phyloP scores from a whole-genome alignment of 805 yeast genomes.

The Pichia membranifaciens region DNA sequence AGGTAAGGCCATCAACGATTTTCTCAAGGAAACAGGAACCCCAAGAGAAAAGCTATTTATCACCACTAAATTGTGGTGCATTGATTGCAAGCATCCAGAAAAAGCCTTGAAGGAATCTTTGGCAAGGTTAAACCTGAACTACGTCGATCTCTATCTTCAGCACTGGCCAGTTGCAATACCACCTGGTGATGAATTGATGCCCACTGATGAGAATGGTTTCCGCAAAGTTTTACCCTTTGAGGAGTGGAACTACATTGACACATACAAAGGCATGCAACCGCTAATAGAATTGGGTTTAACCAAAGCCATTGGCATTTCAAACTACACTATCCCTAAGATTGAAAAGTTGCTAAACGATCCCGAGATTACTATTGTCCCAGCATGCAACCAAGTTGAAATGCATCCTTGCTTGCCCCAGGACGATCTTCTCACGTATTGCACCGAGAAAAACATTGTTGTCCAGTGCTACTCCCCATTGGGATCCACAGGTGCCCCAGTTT shows the following conservation, averaged over 20 bases:
- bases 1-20: constrained; percentile 49
- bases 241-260: constrained; percentile 41
- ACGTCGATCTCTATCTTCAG: constrained; percentile 59
- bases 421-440: constrained; percentile 49
- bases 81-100: constrained; percentile 34
- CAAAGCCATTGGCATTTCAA: constrained; percentile 74
- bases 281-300: constrained; percentile 48
- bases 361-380: constrained; percentile 53
- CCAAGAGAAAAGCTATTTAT: constrained; percentile 52
- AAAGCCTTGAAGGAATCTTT: constrained; percentile 48
- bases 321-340: constrained; percentile 54
- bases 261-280: constrained; percentile 64
- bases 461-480: constrained; percentile 84
- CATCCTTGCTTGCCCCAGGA: constrained; percentile 70
- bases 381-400: constrained; percentile 67
- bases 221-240: constrained; percentile 33
- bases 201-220: constrained; percentile 30
- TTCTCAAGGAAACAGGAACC: constrained; percentile 46
- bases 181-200: neutral
- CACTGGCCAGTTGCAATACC: constrained; percentile 56
- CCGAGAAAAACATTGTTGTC: constrained; percentile 46
- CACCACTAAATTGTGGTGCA: constrained; percentile 59
- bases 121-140: constrained; percentile 46
- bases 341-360: constrained; percentile 45
- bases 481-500: constrained; percentile 48